These are phyloP conservation scores for Helotiales sp. DNA, from an alignment of 2,329 filamentous ascomycete species.

Conservation along the genomic window DNA sequence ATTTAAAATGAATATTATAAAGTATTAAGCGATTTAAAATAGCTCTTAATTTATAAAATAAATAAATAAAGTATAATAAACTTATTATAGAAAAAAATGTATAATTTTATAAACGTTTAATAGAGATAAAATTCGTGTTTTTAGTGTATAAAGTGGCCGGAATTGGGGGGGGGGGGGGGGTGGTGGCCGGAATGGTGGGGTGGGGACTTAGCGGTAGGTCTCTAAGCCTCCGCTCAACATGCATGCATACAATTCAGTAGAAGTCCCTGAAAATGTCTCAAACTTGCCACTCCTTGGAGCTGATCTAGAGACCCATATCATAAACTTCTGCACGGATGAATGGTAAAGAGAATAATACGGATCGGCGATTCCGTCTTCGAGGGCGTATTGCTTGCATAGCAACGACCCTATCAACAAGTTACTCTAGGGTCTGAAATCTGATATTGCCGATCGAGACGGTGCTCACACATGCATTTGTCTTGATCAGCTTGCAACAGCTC, in stretches of 20 bases:
- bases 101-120: no score
- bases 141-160: no score
- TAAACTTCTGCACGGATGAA: background rate
- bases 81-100: no score
- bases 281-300: background rate
- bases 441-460: background rate
- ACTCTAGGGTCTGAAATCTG: background rate
- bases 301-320: background rate
- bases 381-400: background rate
- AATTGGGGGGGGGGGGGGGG: no score
- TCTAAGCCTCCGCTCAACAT: no score
- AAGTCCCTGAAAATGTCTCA: background rate
- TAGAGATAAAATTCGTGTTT: no score
- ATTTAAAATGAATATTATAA: no score
- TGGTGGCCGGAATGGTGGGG: no score
- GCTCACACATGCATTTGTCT: background rate
- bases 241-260: background rate
- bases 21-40: no score
- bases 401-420: background rate
- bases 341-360: background rate
- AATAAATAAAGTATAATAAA: no score
- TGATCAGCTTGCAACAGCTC: background rate
- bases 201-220: no score
- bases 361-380: background rate
- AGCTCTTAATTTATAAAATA: no score